Evolutionary conservation across 1,284 basidiomycete species (phyloP), one percentile per base, ranked within the genome.

Genomic region (Xanthoconium separans): DNA sequence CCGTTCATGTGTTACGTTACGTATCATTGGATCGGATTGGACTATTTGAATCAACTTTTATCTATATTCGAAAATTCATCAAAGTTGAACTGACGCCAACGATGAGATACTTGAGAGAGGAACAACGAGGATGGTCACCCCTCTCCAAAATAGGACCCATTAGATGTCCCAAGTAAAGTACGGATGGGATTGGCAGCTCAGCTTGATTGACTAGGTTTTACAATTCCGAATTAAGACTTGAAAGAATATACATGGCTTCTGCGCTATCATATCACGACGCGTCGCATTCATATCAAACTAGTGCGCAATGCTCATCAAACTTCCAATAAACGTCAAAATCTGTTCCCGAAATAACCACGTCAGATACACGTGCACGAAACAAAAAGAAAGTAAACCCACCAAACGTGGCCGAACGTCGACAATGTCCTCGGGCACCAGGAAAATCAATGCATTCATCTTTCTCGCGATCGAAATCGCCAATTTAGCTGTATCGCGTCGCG

Each of bases 391-490:
- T n/a, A 24, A 40, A 78, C 84, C 54, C 66, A 94, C 92, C 70
- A 95, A 77, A 59, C 90, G 84, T 33, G 91, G 83, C 50, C 93
- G 84, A 56, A 95, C 81, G 69, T 95, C 93, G 36, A 95, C 91
- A 64, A 95, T 93, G 73, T 95, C 95, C 72, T 99, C 97, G 2
- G 96, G 95, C 0, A 99, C 97, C 57, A 99, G 77, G 82, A 98
- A 98, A 67, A 99, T 98, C 65, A 98, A 76, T 5, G 94, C 93
- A 52, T 95, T 93, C 84, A 97, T 86, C 83, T 99, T 99, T 69
- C 96, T 83, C 22, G 96, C 95, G 65, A 99, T 98, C 6, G 93
- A 96, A 65, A 99, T 99, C 16, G 95, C 97, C 58, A 99, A 74
- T 82, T 97, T 97, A 40, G 94, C 93, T 93, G 58, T 20, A 49